phyloP scores from a whole-genome alignment of 345 rosid genomes.

The Moringa oleifera region DNA sequence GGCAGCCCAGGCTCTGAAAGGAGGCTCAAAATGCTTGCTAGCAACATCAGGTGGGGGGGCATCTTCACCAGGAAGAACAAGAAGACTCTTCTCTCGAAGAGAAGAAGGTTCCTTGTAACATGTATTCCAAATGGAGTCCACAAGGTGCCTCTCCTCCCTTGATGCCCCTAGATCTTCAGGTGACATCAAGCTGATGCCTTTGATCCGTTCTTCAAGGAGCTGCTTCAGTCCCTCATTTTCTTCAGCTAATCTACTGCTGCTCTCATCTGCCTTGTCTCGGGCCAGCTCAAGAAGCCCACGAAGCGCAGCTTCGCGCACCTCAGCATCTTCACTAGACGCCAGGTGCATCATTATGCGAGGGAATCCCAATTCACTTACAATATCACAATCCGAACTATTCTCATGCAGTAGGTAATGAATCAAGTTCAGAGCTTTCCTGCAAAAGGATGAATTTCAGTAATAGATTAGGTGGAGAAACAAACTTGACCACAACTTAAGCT shows the following conservation, averaged over 20 bases:
- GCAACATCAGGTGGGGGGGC: conserved; percentile 73
- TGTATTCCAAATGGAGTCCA: conserved; percentile 69
- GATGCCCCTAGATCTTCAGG: conserved; percentile 74
- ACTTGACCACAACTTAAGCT: too few relatives aligned
- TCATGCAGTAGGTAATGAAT: conserved; percentile 77
- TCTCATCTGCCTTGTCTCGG: conserved; percentile 35
- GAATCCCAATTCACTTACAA: conserved; percentile 67
- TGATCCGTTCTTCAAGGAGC: conserved; percentile 65
- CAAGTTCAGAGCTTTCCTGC: conserved; percentile 94
- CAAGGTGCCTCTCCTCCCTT: conserved; percentile 78
- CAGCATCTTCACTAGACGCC: conserved; percentile 64
- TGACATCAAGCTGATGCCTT: conserved; percentile 62
- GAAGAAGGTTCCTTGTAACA: conserved; percentile 75
- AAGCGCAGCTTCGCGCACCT: conserved; percentile 85
- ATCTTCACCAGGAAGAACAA: conserved; percentile 81
- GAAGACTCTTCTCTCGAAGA: conserved; percentile 67
- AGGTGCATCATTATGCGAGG: conserved; percentile 87
- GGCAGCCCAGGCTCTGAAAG: conserved; percentile 74
- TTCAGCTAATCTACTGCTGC: conserved; percentile 29
- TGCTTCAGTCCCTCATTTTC: conserved; percentile 59
- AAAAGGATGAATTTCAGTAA: neutral
- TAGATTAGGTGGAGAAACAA: neutral
- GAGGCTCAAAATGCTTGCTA: conserved; percentile 78
- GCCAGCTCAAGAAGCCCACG: conserved; percentile 67
- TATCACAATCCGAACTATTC: conserved; percentile 56